Base-by-base conservation (phyloP, 805 yeast genomes). In the Lipomyces japonicus region DNA sequence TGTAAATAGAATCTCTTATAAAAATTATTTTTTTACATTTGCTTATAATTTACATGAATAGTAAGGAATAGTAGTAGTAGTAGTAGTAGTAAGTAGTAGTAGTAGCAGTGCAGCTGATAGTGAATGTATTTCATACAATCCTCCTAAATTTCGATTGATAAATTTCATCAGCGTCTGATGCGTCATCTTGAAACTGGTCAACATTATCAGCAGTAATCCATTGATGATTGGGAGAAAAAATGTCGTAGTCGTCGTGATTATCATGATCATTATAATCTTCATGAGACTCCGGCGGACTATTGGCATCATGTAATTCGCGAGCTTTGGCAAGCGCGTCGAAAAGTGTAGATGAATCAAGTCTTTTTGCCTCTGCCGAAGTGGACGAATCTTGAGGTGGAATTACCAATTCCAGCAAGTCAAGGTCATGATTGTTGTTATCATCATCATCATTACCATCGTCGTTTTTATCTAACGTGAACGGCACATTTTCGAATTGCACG, bases 131-230 rank as follows among this genome's bases (percentile, higher is more conserved):
- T n/a, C n/a, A n/a, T n/a, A n/a, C n/a, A n/a, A n/a, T n/a, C n/a
- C n/a, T n/a, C n/a, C n/a, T n/a, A n/a, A n/a, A n/a, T n/a, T n/a
- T n/a, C n/a, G n/a, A n/a, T n/a, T n/a, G n/a, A n/a, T n/a, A n/a
- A n/a, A n/a, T n/a, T 3, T 51, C 55, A 24, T 42, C 55, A 10
- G 48, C 55, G 25, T 39, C 43, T 6, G 48, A 49, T 9, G 16
- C 46, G 10, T 48, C 16, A 34, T 50, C 54, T 19, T n/a, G 23
- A 38, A 53, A 53, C 37, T 41, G 40, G 31, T 53, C 55, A n/a
- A 53, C 57, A 22, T 53, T 53, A n/a, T 49, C 57, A 4, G 54
- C 57, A 5, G 55, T 53, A 7, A 53, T 53, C 57, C 57, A 53
- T 18, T 48, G 39, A 25, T 53, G 51, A 2, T 46, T 49, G 9